Base-by-base conservation (phyloP, 2,329 filamentous ascomycete species). In the Paecilomyces niveus region DNA sequence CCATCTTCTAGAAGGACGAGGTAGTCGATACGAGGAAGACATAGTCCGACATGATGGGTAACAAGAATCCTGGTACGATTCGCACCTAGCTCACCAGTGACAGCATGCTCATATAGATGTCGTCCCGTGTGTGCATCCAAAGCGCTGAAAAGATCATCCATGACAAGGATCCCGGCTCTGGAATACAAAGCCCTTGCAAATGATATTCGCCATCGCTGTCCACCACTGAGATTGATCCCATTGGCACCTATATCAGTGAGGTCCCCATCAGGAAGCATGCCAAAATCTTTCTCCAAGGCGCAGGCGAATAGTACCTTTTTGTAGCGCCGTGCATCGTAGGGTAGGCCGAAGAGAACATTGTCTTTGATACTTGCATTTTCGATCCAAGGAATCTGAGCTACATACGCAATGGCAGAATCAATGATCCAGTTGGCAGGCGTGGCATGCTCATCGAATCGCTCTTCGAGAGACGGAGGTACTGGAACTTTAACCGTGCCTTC, bases 61-160 rank as follows among this genome's bases (percentile, higher is more conserved):
- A 92, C 90, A 3, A 94, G 76, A 54, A 94, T 89, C 31, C 89
- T 79, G 1, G 90, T 94, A 57, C 90, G 79, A 0, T 85, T 86
- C 22, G 79, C 73, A 60, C 87, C 87, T 8, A 93, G 80, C 54
- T 88, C 83, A 4, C 89, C 89, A 2, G 83, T 86, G 2, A 93
- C 78, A 61, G 87, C 91, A 58, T 89, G 82, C 63, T 92, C 88
- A 63, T 89, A 91, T 54, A 93, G 86, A 65, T 90, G 88, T 29
- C 88, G 83, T 15, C 89, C 90, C 31, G 92, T 89, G 67, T 92
- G 89, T 2, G 89, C 87, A 71, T 95, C 90, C 8, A 94, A 85
- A 9, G 90, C 78, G 68, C 87, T 90, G 71, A 95, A 92, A 49
- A 93, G 89, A 67, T 95, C 90, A 70, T 95, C 90, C 66, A 94